Conservation (phyloP, 129 eudicot genomes). For the Escallonia rubra region DNA sequence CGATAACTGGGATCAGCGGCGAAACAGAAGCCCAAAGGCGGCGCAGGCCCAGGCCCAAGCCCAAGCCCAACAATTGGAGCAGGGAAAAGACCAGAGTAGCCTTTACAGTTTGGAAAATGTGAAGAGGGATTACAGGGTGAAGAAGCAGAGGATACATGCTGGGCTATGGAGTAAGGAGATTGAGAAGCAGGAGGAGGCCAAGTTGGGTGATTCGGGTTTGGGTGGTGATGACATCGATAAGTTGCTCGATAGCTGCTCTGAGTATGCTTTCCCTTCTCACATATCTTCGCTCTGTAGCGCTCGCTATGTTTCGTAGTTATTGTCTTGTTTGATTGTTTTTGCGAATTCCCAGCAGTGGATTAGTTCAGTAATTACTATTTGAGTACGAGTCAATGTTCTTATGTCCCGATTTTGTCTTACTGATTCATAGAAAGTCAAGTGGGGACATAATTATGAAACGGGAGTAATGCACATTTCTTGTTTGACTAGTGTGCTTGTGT, state of each 20-base stretch:
- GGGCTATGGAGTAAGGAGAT: constrained; percentile 86
- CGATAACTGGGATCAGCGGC: constrained; percentile 89
- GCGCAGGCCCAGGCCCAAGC: constrained; percentile 10
- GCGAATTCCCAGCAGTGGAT: too few species aligned
- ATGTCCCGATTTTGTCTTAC: too few species aligned
- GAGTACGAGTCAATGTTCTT: too few species aligned
- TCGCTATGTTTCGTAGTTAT: too few species aligned
- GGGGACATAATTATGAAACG: too few species aligned
- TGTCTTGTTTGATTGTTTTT: too few species aligned
- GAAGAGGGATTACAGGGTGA: constrained; percentile 77
- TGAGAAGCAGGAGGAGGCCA: constrained; percentile 85
- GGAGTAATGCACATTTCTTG: too few species aligned
- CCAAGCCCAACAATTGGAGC: constrained; percentile 12
- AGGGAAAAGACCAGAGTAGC: constrained; percentile 30
- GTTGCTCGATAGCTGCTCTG: constrained; percentile 79
- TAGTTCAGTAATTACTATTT: too few species aligned
- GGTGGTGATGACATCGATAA: constrained; percentile 67
- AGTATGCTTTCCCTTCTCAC: constrained; percentile 35
- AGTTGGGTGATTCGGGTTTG: constrained; percentile 45
- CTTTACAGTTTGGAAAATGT: constrained; percentile 74
- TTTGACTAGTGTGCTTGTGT: too few species aligned
- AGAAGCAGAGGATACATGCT: constrained; percentile 87
- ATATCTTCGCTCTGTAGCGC: not conserved
- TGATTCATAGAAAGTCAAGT: too few species aligned
- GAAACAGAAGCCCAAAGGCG: constrained; percentile 27